Evolutionary conservation across 495 filamentous ascomycete genomes (phyloP), one percentile per base, ranked within the genome.

Genomic region (Penicillium taxi): DNA sequence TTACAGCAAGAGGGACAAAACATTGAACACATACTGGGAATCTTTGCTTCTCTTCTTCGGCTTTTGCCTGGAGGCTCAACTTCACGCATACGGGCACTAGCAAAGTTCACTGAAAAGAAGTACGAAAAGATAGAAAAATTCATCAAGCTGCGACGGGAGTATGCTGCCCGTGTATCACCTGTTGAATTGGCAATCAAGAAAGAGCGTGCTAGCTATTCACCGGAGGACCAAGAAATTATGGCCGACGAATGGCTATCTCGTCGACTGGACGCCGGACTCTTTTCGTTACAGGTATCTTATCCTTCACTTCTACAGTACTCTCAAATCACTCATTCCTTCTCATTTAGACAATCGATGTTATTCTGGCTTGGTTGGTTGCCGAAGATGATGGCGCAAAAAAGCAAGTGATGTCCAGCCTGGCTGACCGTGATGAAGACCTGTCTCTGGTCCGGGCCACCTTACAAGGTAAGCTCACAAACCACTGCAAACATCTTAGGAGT

Each of bases 41-140:
- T 96, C 6, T 88, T 96, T 35, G 78, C 85, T 2, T 83, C 84
- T 0, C 70, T 99, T 52, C 70, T 99, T 1, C 81, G 88, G 11
- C 69, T 77, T 1, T 55, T 99, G 2, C 87, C 86, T 0, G 82
- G 77, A 4, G 77, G 86, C n/a, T 85, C 82, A 8, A 69, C 84
- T 1, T 66, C 76, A n/a, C 71, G 91, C 2, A 88, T 96, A 20
- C 74, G 91, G 2, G 74, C 82, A 5, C 71, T 96, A 0, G 91
- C 88, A 3, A 99, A 99, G 50, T 96, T 99, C 55, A 81, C 93
- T 26, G 89, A 96, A 62, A 90, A 84, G 46, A 82, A 95, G 40
- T 96, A 93, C 54, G 84, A 87, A 41, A 93, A 94, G 61, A 77
- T 83, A 9, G 63, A 48, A 7, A 82, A 77, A 48, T 67, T 94